Base-by-base conservation (phyloP, 768 basidiomycete genomes). In the Cyclocybe cylindracea region DNA sequence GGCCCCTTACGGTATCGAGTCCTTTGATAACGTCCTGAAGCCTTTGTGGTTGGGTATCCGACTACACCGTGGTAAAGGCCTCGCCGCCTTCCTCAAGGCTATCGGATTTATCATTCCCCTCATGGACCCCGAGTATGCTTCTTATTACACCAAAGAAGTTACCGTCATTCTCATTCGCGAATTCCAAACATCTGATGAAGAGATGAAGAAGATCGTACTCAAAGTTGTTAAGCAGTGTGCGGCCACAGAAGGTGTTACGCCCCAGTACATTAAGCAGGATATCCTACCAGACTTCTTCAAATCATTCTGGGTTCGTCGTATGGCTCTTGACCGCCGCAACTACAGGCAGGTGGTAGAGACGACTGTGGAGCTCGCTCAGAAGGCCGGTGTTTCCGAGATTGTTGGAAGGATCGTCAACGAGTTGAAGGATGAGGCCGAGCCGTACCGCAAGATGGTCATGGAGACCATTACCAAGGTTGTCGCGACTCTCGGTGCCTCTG, bases 201-300 rank as follows among this genome's bases (percentile, higher is more conserved):
- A 99, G 78, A 99, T 99, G 97, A 96, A 98, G 83, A 97, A 98
- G 80, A 98, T 98, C 59, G 97, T 99, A 5, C 74, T 99, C 45
- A 98, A 98, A 70, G 97, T 99, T 50, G 95, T 98, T 61, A 97
- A 98, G 72, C 97, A 98, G 69, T 98, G 97, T 64, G 93, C 97
- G 32, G 92, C 94, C 7, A 99, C 97, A 1, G 97, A 99, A 66
- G 97, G 97, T 74, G 97, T 99, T 35, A 94, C 94, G 0, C 85
- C 97, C 2, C 81, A 84, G 37, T 99, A 98, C 69, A 97, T 99
- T 66, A 96, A 94, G 64, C 88, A 95, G 60, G 97, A 99, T 64
- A 98, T 99, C 49, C 80, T 98, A 5, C 97, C 97, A 18, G 97
- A 99, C 71, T 98, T 98, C 73, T 99, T 98, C 87, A 97, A 94